Evolutionary conservation across 257 asterid species (phyloP).

Genomic region (Salvia hispanica): DNA sequence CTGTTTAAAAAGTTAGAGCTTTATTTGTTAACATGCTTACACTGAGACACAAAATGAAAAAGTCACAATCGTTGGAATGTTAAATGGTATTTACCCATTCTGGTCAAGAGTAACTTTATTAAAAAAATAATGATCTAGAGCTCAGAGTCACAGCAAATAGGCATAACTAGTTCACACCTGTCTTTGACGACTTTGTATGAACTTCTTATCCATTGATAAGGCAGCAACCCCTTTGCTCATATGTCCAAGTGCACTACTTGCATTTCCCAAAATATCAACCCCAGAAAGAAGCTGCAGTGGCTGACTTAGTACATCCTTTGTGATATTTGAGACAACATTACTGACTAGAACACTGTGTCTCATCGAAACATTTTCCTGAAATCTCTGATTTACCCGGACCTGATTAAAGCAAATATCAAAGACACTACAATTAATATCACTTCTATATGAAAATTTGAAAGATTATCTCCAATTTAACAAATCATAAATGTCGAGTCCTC

Average conservation of each 20-base stretch:
- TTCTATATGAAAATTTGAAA: constrained; percentile 23
- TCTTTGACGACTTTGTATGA: constrained; percentile 96
- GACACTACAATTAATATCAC: constrained; percentile 21
- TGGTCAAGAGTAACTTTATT: constrained; percentile 14
- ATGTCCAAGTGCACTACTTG: constrained; percentile 99
- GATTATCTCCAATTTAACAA: constrained; percentile 8
- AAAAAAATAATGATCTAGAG: neutral
- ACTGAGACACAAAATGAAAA: no score
- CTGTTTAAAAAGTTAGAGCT: no score
- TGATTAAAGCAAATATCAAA: constrained; percentile 39
- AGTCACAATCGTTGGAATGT: no score
- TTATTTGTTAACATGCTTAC: no score
- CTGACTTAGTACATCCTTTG: constrained; percentile 95
- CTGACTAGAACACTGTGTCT: constrained; percentile 81
- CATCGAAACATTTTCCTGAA: constrained; percentile 80
- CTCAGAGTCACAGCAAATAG: constrained; percentile 22
- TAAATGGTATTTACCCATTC: neutral
- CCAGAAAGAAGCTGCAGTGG: constrained; percentile 98
- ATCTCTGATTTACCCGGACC: constrained; percentile 90
- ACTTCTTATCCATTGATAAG: constrained; percentile 97
- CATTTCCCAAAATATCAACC: constrained; percentile 97
- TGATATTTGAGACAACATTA: constrained; percentile 77
- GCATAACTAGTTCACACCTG: constrained; percentile 53
- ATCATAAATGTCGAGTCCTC: constrained; percentile 13
- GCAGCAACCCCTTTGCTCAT: constrained; percentile 99